These are phyloP conservation scores for Coniochaeta hoffmannii DNA, from an alignment of 2,329 filamentous ascomycete species.

Conservation along the genomic window DNA sequence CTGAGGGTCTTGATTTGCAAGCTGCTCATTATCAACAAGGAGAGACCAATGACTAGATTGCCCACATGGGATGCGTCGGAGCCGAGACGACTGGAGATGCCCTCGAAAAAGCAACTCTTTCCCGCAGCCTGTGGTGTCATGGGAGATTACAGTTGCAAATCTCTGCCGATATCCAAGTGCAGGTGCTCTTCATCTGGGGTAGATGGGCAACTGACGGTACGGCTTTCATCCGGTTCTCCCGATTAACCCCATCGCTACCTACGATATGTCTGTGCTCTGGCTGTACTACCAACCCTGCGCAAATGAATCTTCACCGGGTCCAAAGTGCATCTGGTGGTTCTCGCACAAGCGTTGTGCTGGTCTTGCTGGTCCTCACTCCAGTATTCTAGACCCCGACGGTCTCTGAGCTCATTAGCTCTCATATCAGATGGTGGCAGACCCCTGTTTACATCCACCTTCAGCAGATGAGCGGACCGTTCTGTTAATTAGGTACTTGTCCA, in stretches of 20 bases:
- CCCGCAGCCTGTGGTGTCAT: not conserved
- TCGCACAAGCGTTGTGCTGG: not conserved
- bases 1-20: conserved; percentile 12
- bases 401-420: not conserved
- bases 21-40: conserved; percentile 9
- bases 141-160: conserved; percentile 4
- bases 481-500: not conserved
- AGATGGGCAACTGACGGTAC: too few species aligned
- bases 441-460: not conserved
- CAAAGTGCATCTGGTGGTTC: not conserved
- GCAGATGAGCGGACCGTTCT: not conserved
- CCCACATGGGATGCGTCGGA: not conserved
- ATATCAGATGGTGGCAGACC: not conserved
- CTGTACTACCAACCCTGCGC: not conserved
- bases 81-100: conserved; percentile 4
- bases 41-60: not conserved
- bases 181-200: not conserved
- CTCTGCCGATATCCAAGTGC: not conserved
- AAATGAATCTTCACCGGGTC: not conserved
- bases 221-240: not conserved
- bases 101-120: conserved; percentile 13
- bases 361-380: too few species aligned
- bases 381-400: too few species aligned
- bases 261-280: not conserved
- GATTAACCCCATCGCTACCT: not conserved